A percentile compares a stretch with the other conserved stretches of the same genome.
These are phyloP conservation scores for Colletotrichum kahawae DNA, from an alignment of 2,329 filamentous ascomycete species.

Conservation along the genomic window DNA sequence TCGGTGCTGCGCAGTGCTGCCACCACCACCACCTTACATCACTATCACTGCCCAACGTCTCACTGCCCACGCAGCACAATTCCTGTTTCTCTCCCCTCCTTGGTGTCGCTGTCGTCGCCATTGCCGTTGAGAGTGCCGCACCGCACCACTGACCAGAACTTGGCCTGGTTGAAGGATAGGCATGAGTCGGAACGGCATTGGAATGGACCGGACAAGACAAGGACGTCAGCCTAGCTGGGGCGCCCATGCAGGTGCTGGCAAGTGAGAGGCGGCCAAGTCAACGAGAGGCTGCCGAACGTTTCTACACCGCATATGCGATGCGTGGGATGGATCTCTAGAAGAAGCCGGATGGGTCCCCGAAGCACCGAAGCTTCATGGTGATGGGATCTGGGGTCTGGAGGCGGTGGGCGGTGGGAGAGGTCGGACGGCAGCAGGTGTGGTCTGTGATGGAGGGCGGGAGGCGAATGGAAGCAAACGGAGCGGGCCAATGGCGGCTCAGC, in stretches of 20 bases:
- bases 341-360: background rate
- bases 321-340: background rate
- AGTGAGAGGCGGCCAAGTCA: conserved; percentile 23
- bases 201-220: background rate
- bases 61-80: background rate
- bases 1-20: background rate
- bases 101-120: background rate
- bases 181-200: background rate
- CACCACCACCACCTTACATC: background rate
- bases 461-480: background rate
- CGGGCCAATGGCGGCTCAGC: background rate
- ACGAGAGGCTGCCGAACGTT: background rate
- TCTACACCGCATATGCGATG: conserved; percentile 15
- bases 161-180: background rate
- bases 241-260: conserved; percentile 18
- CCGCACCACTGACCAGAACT: background rate
- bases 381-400: background rate
- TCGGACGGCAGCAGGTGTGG: background rate
- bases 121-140: background rate
- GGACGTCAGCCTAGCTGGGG: background rate
- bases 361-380: background rate
- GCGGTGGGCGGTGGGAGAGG: conserved; percentile 15
- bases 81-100: background rate
- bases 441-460: background rate
- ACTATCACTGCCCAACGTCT: background rate